phyloP scores from a whole-genome alignment of 176 grass and related monocot genomes.

The maize (Zea mays) region Zm-B73-REFERENCE-NAM-5.0 NC_050103.1:13665501-13666000 shows the following conservation, averaged over 20 bases:
- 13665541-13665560: neutral
- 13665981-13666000: neutral
- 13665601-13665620: neutral
- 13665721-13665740: too few species aligned
- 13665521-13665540: slow-evolving; percentile 23
- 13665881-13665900: too few species aligned
- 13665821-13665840: neutral
- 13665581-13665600: neutral
- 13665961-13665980: neutral
- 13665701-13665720: neutral
- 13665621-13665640: neutral
- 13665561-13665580: neutral
- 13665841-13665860: slow-evolving; percentile 28
- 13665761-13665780: neutral
- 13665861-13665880: slow-evolving; percentile 34
- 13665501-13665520: neutral
- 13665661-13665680: neutral
- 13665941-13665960: too few species aligned
- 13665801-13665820: slow-evolving; percentile 32
- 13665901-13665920: too few species aligned
- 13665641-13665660: neutral
- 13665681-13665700: slow-evolving; percentile 2
- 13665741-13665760: slow-evolving; percentile 40
- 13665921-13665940: too few species aligned
- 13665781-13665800: slow-evolving; percentile 25